A percentile compares a stretch with the other conserved stretches of the same genome.
Conservation (phyloP, 2,329 filamentous ascomycete genomes). For the Paraconiothyrium sp. region DNA sequence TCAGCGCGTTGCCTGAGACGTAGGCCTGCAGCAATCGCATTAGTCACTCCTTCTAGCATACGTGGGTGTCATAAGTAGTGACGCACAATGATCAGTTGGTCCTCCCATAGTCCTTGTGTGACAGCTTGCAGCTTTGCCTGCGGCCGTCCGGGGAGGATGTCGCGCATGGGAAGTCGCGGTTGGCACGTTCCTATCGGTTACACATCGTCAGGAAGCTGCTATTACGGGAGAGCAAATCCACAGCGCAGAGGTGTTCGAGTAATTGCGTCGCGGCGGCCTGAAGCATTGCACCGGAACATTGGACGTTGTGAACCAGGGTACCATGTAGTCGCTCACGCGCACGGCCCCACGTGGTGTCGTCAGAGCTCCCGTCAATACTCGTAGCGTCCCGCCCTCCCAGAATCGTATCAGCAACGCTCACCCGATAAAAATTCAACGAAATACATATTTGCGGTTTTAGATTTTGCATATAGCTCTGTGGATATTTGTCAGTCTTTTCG, state of each 20-base stretch:
- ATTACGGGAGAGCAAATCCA: background rate
- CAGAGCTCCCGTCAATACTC: conserved; percentile 8
- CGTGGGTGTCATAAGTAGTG: conserved; percentile 13
- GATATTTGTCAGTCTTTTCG: background rate
- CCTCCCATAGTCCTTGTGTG: conserved; percentile 77
- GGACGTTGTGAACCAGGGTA: conserved; percentile 10
- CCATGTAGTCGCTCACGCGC: conserved; percentile 39
- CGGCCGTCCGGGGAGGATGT: conserved; percentile 81
- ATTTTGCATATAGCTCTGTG: background rate
- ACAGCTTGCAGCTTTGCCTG: conserved; percentile 80
- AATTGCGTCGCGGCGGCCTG: background rate
- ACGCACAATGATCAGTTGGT: conserved; percentile 75
- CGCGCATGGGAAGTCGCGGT: conserved; percentile 66
- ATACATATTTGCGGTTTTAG: no score
- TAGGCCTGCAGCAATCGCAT: conserved; percentile 69
- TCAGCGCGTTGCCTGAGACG: conserved; percentile 86
- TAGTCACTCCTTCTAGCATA: conserved; percentile 19
- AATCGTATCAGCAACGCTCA: background rate
- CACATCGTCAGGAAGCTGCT: conserved; percentile 26
- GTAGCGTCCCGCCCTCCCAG: background rate
- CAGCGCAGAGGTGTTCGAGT: background rate
- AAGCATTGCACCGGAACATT: conserved; percentile 6
- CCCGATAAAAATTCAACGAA: no score
- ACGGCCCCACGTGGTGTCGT: conserved; percentile 40
- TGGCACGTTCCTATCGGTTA: conserved; percentile 31